Percentiles rank a stretch among this genome's conserved stretches.
Conservation (phyloP, 768 basidiomycete genomes). For the Rhizopogon vesiculosus region DNA sequence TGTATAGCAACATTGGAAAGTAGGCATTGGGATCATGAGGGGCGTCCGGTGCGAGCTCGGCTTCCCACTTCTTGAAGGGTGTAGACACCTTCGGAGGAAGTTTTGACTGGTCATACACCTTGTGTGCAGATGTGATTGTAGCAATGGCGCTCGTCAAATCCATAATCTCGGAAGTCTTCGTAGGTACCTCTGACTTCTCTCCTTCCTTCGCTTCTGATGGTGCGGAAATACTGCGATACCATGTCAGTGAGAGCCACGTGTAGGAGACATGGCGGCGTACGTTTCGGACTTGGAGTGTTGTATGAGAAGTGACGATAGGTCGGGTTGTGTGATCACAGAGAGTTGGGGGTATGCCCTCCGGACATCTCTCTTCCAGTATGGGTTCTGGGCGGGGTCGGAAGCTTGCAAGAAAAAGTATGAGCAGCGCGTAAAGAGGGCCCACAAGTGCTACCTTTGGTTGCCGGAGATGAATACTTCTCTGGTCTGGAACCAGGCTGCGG, state of each 20-base stretch:
- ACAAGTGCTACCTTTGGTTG: conserved; percentile 68
- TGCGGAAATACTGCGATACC: conserved; percentile 43
- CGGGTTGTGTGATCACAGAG: conserved; percentile 80
- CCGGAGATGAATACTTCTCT: conserved; percentile 82
- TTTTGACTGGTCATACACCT: conserved; percentile 55
- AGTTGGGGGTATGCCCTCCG: conserved; percentile 90
- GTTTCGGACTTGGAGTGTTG: conserved; percentile 63
- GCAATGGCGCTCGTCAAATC: conserved; percentile 73
- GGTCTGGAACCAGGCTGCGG: conserved; percentile 88
- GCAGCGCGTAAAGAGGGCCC: neutral
- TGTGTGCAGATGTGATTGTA: conserved; percentile 49
- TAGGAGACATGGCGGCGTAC: conserved; percentile 40
- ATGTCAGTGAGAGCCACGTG: conserved; percentile 4
- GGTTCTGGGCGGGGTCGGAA: conserved; percentile 83
- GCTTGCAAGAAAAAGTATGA: conserved; percentile 36
- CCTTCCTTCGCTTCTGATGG: conserved; percentile 37
- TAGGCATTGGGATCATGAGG: conserved; percentile 80
- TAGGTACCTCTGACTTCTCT: conserved; percentile 41
- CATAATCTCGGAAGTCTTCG: conserved; percentile 37
- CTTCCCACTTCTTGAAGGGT: conserved; percentile 69
- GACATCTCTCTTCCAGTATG: conserved; percentile 96
- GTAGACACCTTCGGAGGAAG: conserved; percentile 75
- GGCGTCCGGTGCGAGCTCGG: conserved; percentile 66
- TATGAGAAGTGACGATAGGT: conserved; percentile 76
- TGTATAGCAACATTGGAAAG: conserved; percentile 78